These are phyloP conservation scores for Cytospora chrysosperma DNA, from an alignment of 2,329 filamentous ascomycete species.

Conservation along the genomic window DNA sequence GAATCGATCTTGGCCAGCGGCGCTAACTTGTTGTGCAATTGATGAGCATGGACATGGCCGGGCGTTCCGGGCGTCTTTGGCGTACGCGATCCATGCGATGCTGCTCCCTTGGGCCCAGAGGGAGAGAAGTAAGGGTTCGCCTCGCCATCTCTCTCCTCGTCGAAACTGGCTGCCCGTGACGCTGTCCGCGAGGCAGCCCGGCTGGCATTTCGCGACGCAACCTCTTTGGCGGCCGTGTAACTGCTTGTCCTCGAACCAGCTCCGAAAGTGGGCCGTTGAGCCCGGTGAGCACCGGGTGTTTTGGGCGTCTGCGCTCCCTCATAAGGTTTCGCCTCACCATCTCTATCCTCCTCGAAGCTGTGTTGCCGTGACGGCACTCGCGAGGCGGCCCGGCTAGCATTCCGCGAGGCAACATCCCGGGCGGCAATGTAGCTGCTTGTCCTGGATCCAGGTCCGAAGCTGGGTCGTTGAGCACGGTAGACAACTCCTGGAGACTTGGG, in stretches of 20 bases:
- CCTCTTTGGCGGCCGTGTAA: conserved; percentile 17
- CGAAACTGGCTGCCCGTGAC: conserved; percentile 19
- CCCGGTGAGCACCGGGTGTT: not conserved
- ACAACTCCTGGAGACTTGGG: conserved; percentile 1
- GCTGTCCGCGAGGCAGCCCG: conserved; percentile 15
- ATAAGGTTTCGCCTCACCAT: not conserved
- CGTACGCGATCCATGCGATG: not conserved
- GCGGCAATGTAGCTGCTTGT: conserved; percentile 20
- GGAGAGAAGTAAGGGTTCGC: conserved; percentile 1
- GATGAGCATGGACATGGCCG: conserved; percentile 12
- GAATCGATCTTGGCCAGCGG: conserved; percentile 22
- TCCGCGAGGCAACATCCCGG: conserved; percentile 8
- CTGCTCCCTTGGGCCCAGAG: not conserved
- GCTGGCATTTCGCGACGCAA: conserved; percentile 6
- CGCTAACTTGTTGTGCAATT: conserved; percentile 17
- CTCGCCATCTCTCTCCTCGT: conserved; percentile 12
- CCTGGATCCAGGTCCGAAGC: conserved; percentile 19
- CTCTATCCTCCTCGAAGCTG: conserved; percentile 10
- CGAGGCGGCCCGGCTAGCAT: conserved; percentile 11
- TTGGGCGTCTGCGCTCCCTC: not conserved
- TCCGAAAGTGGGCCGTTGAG: conserved; percentile 16
- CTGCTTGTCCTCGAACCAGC: conserved; percentile 19
- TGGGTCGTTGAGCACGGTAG: conserved; percentile 9
- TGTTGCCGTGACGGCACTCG: not conserved
- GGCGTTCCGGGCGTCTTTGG: not conserved